Evolutionary conservation across 2,329 filamentous ascomycete genomes (phyloP).

Genomic region (Apiospora rasikravindrae): DNA sequence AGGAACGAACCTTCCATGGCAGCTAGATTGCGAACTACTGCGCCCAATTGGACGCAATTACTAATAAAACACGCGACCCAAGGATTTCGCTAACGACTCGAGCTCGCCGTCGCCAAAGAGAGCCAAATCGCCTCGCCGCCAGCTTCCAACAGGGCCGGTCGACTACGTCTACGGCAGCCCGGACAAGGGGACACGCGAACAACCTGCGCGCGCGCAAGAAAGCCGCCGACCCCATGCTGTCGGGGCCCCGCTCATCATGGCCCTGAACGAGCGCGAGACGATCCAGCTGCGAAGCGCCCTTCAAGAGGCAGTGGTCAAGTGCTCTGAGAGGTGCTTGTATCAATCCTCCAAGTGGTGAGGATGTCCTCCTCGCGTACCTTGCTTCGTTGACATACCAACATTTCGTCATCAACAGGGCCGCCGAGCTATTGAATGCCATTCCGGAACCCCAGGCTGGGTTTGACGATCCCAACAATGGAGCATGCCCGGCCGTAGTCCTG

Average conservation of each 20-base stretch:
- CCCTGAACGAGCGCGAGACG: slow-evolving; percentile 60
- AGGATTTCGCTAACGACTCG: background rate
- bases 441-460: slow-evolving; percentile 52
- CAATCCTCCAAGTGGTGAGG: slow-evolving; percentile 92
- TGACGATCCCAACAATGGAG: slow-evolving; percentile 39
- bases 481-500: slow-evolving; percentile 54
- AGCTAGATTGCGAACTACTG: background rate
- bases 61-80: background rate
- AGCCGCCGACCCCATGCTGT: background rate
- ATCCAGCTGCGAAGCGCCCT: slow-evolving; percentile 74
- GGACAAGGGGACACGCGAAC: background rate
- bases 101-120: background rate
- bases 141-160: background rate
- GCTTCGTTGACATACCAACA: slow-evolving; percentile 27
- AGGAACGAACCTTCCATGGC: background rate
- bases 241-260: slow-evolving; percentile 45
- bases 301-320: slow-evolving; percentile 86
- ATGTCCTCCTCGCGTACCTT: slow-evolving; percentile 17
- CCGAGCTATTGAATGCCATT: slow-evolving; percentile 88
- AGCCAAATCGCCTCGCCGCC: background rate
- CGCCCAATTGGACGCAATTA: background rate
- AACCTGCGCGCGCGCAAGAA: background rate
- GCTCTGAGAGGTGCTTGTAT: slow-evolving; percentile 93
- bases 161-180: background rate
- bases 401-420: slow-evolving; percentile 67